phyloP scores from a whole-genome alignment of 805 yeast species.

The Zygosaccharomyces rouxii region DNA sequence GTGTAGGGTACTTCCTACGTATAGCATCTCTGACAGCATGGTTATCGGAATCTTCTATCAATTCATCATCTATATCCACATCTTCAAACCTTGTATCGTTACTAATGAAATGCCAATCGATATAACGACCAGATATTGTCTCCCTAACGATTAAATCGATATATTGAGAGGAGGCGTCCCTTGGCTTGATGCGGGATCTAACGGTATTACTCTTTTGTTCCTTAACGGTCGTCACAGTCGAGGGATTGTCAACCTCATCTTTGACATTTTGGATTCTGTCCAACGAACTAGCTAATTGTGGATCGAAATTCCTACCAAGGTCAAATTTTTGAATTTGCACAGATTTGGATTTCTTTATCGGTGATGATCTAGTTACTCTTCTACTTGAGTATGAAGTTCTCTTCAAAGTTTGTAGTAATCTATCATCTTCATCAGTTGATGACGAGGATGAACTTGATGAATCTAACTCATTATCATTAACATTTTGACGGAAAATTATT shows the following conservation, averaged over 20 bases:
- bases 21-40: neutral
- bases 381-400: neutral
- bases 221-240: neutral
- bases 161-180: slow-evolving; percentile 11
- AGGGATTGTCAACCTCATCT: slow-evolving; percentile 4
- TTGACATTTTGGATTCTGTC: slow-evolving; percentile 9
- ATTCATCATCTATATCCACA: neutral
- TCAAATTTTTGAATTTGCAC: slow-evolving; percentile 18
- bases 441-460: slow-evolving; percentile 2
- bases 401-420: neutral
- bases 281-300: slow-evolving; percentile 12
- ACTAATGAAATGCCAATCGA: slow-evolving; percentile 30
- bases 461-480: neutral
- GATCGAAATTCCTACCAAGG: slow-evolving; percentile 23
- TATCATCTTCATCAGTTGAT: neutral
- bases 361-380: neutral
- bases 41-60: neutral
- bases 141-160: slow-evolving; percentile 22
- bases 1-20: slow-evolving; percentile 6
- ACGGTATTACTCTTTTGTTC: neutral
- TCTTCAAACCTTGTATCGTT: slow-evolving; percentile 13
- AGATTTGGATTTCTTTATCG: neutral
- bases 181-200: neutral
- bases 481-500: neutral
- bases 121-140: slow-evolving; percentile 19